Evolutionary conservation across 2,329 filamentous ascomycete genomes (phyloP), one percentile per base, ranked within the genome.

Genomic region (Myriosclerotinia curreyana): DNA sequence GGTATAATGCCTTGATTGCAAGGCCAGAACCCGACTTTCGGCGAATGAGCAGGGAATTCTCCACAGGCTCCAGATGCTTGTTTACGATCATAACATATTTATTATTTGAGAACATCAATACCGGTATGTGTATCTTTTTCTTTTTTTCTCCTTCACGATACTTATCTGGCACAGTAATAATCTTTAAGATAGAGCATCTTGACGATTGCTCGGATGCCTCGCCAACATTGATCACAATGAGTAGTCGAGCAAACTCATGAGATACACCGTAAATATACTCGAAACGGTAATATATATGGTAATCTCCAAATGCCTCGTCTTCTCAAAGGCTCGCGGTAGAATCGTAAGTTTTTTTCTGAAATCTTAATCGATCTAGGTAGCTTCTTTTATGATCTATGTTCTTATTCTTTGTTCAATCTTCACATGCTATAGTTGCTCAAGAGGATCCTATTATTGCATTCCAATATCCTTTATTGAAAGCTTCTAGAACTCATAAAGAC

Each of bases 1-100:
- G 20, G 0, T 7, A 6, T 25, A 9, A 9, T n/a, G 60, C 60
- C 60, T 62, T 36, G 7, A 25, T 20, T 25, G 8, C 5, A 14
- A 60, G 58, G 58, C 46, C 12, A 25, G 28, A 25, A 59, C 42
- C 42, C 28, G 55, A 59, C 28, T 48, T 49, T 59, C 55, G 55
- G 42, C 55, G 55, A 58, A 58, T 31, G 54, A 56, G 12, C 28
- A 20, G 15, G n/a, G 40, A 36, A 46, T 48, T 36, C 28, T 48
- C 40, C 54, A 58, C 54, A 34, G 17, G 12, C 40, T 46, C 20
- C 15, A 31, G 28, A 5, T 31, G 28, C 5, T 31, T 14, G 12
- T n/a, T n/a, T n/a, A 56, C 38, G 28, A 31, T 6, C 38, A 56
- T 44, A 25, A 31, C 9, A 3, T n/a, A 42, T 12, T 28, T n/a